phyloP scores from a whole-genome alignment of 176 grass and related monocot species.

The Saccharum spontaneum region DNA sequence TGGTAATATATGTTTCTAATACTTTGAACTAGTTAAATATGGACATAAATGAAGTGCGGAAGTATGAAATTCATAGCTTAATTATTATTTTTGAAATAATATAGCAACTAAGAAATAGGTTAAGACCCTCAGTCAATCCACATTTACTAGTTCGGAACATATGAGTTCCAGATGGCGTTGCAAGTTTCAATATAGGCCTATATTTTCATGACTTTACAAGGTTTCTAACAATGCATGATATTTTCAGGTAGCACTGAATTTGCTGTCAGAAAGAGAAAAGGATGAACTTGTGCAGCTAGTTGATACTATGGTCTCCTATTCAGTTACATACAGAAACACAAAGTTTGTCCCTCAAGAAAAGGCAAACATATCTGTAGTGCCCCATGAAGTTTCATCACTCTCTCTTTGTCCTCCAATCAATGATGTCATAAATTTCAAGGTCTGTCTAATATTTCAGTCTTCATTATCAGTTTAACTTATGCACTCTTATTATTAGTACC shows the following conservation, averaged over 20 bases:
- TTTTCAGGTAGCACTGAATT: constrained; percentile 81
- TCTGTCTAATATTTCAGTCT: constrained; percentile 25
- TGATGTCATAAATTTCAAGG: constrained; percentile 83
- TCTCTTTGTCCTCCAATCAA: constrained; percentile 67
- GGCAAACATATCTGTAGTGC: constrained; percentile 48
- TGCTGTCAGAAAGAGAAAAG: constrained; percentile 81
- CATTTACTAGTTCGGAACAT: constrained; percentile 14
- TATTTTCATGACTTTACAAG: constrained; percentile 17
- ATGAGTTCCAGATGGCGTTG: not conserved
- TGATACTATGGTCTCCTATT: constrained; percentile 93
- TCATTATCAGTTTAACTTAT: constrained; percentile 23
- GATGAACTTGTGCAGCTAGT: constrained; percentile 73
- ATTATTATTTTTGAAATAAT: constrained; percentile 14
- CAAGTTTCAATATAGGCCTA: constrained; percentile 1
- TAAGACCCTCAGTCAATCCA: constrained; percentile 25
- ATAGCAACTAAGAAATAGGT: constrained; percentile 17
- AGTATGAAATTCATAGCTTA: constrained; percentile 18
- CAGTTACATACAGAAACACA: constrained; percentile 79
- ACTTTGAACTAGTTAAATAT: not conserved
- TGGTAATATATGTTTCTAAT: constrained; percentile 2
- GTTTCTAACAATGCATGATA: constrained; percentile 19
- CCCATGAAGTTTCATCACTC: constrained; percentile 58
- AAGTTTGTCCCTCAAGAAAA: constrained; percentile 63
- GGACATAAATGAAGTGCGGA: constrained; percentile 1
- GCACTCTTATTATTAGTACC: constrained; percentile 29